Conservation (phyloP, 2,329 filamentous ascomycete species). For the Aschersonia sp. region DNA sequence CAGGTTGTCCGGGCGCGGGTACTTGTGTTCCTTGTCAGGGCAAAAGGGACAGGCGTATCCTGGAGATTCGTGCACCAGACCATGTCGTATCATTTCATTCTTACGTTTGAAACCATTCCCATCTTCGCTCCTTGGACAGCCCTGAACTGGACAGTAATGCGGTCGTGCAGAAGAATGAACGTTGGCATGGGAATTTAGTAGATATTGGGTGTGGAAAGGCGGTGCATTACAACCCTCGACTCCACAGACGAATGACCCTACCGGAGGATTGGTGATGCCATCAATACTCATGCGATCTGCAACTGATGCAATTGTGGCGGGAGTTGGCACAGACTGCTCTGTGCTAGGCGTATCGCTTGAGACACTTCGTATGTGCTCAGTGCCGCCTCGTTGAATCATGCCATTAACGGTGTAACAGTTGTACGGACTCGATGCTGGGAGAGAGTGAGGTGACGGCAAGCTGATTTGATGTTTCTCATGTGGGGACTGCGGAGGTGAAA, state of each 20-base stretch:
- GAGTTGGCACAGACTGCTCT: conserved; percentile 28
- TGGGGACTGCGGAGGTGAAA: conserved; percentile 35
- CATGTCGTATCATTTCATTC: conserved; percentile 62
- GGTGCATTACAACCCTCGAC: conserved; percentile 50
- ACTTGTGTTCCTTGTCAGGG: conserved; percentile 83
- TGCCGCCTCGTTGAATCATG: conserved; percentile 18
- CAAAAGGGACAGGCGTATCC: conserved; percentile 96
- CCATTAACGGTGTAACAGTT: conserved; percentile 18
- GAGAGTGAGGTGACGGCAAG: conserved; percentile 30
- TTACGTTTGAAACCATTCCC: conserved; percentile 59
- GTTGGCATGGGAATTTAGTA: conserved; percentile 68
- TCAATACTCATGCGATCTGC: conserved; percentile 45
- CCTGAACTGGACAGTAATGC: conserved; percentile 50
- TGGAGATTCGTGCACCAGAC: conserved; percentile 84
- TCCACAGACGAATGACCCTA: conserved; percentile 43
- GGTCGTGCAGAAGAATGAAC: conserved; percentile 52
- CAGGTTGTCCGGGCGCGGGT: conserved; percentile 88
- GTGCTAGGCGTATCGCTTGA: conserved; percentile 31
- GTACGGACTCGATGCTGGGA: conserved; percentile 24
- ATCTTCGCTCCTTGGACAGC: conserved; percentile 46
- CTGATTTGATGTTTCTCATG: conserved; percentile 29
- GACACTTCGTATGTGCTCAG: conserved; percentile 28
- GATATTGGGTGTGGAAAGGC: conserved; percentile 64
- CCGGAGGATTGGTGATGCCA: conserved; percentile 35
- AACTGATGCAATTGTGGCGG: conserved; percentile 22